Evolutionary conservation across 352 stramenopile genomes (phyloP), one percentile per base, ranked within the genome.

Genomic region (Globisporangium cederbergense): DNA sequence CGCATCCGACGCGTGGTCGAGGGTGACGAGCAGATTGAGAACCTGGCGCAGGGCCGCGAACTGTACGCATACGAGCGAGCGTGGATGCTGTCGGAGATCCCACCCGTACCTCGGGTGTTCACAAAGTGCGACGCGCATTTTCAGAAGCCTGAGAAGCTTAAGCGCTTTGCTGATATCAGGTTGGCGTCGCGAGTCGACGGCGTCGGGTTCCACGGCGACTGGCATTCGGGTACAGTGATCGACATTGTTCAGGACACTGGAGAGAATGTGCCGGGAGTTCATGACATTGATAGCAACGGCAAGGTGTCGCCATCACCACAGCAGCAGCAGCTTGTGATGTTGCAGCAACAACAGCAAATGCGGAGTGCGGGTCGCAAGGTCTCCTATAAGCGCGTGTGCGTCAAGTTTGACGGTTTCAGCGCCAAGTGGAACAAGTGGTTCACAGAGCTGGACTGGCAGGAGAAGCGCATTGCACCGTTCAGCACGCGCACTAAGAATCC

Each of bases 341-440:
- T 52, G 10, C 46, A 58, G 20, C 49, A 28, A 20, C 40, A 47
- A 9, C 25, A 64, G 4, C 42, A 49, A 3, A 14, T 46, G 9
- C 38, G 22, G 20, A 38, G 18, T n/a, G 9, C n/a, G 9, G 42
- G 13, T n/a, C 42, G 42, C 18, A 50, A 51, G 18, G 34, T 57
- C 1, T 62, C 62, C 16, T 60, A 69, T 1, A 62, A 56, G n/a
- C 64, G 67, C 25, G 73, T 88, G 25, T 80, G 75, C 25, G 77
- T 93, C 40, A 82, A 91, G 51, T 93, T 93, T 43, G 83, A 93
- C 57, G 77, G 76, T 7, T 86, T 87, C 53, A 88, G 76, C 54
- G 71, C 68, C 58, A 91, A 90, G 58, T 91, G 76, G 77, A 79
- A 90, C 53, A 88, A 85, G 46, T 93, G 82, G 84, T 93, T 87